These are phyloP conservation scores for Stephania japonica DNA, from an alignment of 164 flowering plant species.

Conservation along the genomic window DNA sequence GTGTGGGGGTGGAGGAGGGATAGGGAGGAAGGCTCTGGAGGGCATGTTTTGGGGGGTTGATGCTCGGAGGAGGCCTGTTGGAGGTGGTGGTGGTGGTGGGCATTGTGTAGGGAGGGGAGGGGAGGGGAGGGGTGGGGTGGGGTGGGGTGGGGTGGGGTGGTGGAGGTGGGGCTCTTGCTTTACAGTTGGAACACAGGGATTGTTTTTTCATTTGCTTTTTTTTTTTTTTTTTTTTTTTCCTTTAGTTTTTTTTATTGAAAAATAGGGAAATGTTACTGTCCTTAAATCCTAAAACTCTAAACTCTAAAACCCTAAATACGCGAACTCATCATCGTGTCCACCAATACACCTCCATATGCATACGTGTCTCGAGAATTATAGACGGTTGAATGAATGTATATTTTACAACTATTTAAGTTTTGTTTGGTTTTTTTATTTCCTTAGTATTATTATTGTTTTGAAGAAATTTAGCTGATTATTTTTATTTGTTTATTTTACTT, in stretches of 20 bases:
- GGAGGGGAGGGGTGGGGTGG: neutral
- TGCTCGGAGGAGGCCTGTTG: neutral
- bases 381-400: too few relatives aligned
- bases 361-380: too few relatives aligned
- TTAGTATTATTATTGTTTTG: neutral
- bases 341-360: too few relatives aligned
- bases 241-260: too few relatives aligned
- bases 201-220: neutral
- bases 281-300: too few relatives aligned
- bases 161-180: constrained; percentile 12
- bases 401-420: neutral
- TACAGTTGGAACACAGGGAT: constrained; percentile 9
- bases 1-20: constrained; percentile 14
- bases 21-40: constrained; percentile 49
- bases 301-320: too few relatives aligned
- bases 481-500: neutral
- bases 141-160: neutral
- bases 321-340: too few relatives aligned
- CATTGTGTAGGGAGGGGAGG: neutral
- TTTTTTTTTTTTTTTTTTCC: too few relatives aligned
- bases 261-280: too few relatives aligned
- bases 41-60: constrained; percentile 38
- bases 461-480: neutral
- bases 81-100: constrained; percentile 13
- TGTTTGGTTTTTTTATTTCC: neutral